Conservation (phyloP, 345 rosid species). For the Trapa bicornis region DNA sequence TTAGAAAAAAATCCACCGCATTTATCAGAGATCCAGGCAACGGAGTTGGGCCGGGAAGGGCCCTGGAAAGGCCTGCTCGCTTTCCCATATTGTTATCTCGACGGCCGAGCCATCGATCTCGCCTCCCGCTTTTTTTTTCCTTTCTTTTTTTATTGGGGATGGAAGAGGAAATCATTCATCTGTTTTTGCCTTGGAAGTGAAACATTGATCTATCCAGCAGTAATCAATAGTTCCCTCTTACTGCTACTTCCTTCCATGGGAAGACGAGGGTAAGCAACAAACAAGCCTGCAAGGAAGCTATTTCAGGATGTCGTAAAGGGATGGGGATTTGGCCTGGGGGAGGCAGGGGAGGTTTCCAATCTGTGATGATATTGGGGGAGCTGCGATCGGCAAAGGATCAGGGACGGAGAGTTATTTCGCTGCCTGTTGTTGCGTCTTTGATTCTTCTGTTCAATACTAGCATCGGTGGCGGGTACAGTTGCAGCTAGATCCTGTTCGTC, state of each 20-base stretch:
- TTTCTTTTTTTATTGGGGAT: neutral
- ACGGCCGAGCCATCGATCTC: no score
- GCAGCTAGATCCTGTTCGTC: slow-evolving; percentile 37
- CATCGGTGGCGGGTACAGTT: slow-evolving; percentile 14
- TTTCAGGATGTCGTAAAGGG: neutral
- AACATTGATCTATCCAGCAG: neutral
- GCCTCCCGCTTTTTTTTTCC: no score
- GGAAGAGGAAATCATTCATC: neutral
- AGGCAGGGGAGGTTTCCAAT: slow-evolving; percentile 10
- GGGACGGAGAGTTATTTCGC: slow-evolving; percentile 13
- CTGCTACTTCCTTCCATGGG: neutral
- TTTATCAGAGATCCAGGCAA: no score
- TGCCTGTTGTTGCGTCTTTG: slow-evolving; percentile 12
- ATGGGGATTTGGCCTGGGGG: neutral
- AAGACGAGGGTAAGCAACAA: neutral
- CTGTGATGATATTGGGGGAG: slow-evolving; percentile 34
- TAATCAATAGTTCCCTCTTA: slow-evolving; percentile 1
- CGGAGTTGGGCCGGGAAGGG: no score
- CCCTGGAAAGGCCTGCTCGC: no score
- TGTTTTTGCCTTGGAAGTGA: neutral
- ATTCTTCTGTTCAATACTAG: slow-evolving; percentile 27
- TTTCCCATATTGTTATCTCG: no score
- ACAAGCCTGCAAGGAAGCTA: neutral
- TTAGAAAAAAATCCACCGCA: no score
- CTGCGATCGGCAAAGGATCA: slow-evolving; percentile 17